Evolutionary conservation across 768 basidiomycete species (phyloP).

Genomic region (Phlebiopsis flavidoalba): DNA sequence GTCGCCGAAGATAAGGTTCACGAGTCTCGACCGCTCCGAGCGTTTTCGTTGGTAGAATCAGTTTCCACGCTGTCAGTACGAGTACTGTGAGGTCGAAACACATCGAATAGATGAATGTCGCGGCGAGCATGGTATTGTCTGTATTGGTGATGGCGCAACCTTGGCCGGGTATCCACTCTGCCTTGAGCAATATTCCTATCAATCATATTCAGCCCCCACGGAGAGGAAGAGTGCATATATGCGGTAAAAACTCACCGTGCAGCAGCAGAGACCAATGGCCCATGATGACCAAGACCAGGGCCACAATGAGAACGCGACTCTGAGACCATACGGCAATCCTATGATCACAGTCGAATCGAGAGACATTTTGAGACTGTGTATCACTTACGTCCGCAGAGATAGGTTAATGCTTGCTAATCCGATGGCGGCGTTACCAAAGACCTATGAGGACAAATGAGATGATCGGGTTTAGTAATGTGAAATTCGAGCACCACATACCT

Average conservation of each 20-base stretch:
- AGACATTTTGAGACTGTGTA: too few relatives aligned
- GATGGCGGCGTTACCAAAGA: constrained; percentile 59
- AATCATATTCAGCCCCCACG: not conserved
- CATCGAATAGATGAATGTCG: constrained; percentile 73
- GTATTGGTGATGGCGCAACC: constrained; percentile 59
- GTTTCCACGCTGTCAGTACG: constrained; percentile 55
- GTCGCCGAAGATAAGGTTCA: constrained; percentile 64
- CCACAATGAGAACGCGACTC: constrained; percentile 44
- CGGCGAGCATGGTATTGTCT: constrained; percentile 53
- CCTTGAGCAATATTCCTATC: constrained; percentile 54
- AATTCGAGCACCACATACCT: constrained; percentile 26
- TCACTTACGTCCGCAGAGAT: constrained; percentile 57
- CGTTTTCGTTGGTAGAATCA: constrained; percentile 35
- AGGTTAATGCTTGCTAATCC: constrained; percentile 71
- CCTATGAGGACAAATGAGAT: constrained; percentile 19
- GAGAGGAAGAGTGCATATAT: not conserved
- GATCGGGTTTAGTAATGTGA: not conserved
- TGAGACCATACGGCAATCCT: constrained; percentile 73
- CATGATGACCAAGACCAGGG: constrained; percentile 51
- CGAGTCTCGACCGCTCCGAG: constrained; percentile 49
- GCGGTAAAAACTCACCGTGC: constrained; percentile 40
- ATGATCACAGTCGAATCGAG: not conserved
- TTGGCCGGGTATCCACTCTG: constrained; percentile 39
- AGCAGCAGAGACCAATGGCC: constrained; percentile 70
- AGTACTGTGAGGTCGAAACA: constrained; percentile 62